Evolutionary conservation across 1,139 yeast species (phyloP).

Genomic region (Magnusiomyces suaveolens): DNA sequence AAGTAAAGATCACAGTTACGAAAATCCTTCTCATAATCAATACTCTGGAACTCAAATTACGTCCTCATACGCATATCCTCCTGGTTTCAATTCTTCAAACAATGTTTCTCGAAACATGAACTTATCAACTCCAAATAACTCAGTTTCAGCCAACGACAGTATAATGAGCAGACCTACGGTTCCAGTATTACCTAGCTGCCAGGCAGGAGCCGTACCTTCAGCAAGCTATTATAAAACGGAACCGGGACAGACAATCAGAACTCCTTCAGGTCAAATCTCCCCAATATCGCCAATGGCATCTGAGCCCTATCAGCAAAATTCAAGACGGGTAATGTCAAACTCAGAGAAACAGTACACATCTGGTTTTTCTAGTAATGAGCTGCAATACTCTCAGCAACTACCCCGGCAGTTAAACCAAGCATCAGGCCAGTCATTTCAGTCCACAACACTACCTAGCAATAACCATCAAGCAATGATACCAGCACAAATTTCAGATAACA

Average conservation of each 20-base stretch:
- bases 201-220: no score
- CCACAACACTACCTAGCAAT: background rate
- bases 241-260: background rate
- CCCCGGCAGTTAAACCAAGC: background rate
- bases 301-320: background rate
- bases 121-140: background rate
- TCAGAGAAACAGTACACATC: background rate
- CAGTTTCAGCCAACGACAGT: background rate
- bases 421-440: background rate
- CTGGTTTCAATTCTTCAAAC: background rate
- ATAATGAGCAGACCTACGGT: background rate
- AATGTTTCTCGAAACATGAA: background rate
- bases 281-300: background rate
- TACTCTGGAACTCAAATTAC: background rate
- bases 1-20: background rate
- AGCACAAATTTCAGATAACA: background rate
- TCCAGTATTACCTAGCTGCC: background rate
- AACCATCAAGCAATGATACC: background rate
- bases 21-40: background rate
- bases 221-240: background rate
- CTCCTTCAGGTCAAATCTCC: background rate
- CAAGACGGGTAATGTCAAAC: background rate
- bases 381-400: background rate
- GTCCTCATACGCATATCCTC: background rate
- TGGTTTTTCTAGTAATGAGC: background rate